Conservation (phyloP, 2,329 filamentous ascomycete species). For the Diatrype stigma region DNA sequence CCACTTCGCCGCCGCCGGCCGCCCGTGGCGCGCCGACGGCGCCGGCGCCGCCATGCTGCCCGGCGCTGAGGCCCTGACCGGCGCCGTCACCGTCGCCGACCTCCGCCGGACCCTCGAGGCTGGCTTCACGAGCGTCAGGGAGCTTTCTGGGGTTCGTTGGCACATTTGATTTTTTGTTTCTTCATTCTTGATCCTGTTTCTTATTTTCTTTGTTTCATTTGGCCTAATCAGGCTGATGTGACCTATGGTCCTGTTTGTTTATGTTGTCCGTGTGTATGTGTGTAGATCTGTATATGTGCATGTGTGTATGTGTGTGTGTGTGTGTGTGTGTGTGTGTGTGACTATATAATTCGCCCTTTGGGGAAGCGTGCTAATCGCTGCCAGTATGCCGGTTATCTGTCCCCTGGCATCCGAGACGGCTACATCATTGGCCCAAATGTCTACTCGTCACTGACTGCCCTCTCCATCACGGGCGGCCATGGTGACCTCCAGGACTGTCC, state of each 20-base stretch:
- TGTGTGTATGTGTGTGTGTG: no score
- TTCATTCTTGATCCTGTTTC: no score
- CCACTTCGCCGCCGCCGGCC: conserved; percentile 38
- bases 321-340: no score
- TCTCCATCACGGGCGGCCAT: conserved; percentile 47
- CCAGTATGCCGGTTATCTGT: conserved; percentile 38
- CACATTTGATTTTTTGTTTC: no score
- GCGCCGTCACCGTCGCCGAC: conserved; percentile 37
- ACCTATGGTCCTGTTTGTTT: no score
- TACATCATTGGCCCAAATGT: conserved; percentile 43
- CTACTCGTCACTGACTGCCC: conserved; percentile 39
- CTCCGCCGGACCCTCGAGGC: conserved; percentile 38
- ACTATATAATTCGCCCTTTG: no score
- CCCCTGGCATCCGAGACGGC: conserved; percentile 38
- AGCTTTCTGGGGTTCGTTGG: conserved; percentile 35
- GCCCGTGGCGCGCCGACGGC: conserved; percentile 14
- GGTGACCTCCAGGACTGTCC: conserved; percentile 39
- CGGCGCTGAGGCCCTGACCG: conserved; percentile 27
- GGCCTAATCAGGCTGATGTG: no score
- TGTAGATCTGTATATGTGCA: no score
- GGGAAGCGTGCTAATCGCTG: not conserved
- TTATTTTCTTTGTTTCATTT: no score
- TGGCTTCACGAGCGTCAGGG: conserved; percentile 48
- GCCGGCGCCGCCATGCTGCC: conserved; percentile 18
- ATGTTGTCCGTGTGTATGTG: no score